A percentile compares a stretch with the other conserved stretches of the same genome.
phyloP scores from a whole-genome alignment of 768 basidiomycete genomes.

The Tulasnella sp. region DNA sequence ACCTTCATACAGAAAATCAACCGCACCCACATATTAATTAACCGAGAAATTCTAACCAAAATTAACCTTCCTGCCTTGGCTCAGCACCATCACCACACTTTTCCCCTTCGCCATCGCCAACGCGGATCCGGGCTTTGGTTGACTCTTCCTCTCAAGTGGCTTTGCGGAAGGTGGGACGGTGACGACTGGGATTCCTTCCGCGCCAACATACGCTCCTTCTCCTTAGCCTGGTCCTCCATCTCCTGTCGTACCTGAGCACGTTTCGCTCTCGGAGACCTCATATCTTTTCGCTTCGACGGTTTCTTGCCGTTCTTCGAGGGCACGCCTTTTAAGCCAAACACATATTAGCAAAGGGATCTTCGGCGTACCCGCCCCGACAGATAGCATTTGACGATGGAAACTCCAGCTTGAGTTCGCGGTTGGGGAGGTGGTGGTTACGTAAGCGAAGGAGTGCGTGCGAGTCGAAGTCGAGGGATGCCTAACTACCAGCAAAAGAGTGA shows the following conservation, averaged over 20 bases:
- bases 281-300: background rate
- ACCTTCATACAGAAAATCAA: no score
- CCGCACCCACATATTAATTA: background rate
- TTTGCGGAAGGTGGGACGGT: background rate
- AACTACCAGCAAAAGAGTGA: slow-evolving; percentile 60
- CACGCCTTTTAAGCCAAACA: background rate
- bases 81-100: slow-evolving; percentile 61
- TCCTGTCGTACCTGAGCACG: slow-evolving; percentile 26
- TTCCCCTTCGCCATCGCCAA: slow-evolving; percentile 70
- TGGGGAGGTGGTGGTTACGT: slow-evolving; percentile 75
- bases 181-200: background rate
- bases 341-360: background rate
- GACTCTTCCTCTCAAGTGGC: slow-evolving; percentile 36
- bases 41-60: slow-evolving; percentile 34
- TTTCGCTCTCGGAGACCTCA: background rate
- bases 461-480: slow-evolving; percentile 85
- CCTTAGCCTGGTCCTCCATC: slow-evolving; percentile 12
- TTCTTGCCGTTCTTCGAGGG: background rate
- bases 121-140: slow-evolving; percentile 70
- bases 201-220: slow-evolving; percentile 11
- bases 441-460: slow-evolving; percentile 76
- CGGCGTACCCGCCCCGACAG: slow-evolving; percentile 55
- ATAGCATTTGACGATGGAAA: slow-evolving; percentile 83
- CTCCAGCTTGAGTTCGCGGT: slow-evolving; percentile 77
- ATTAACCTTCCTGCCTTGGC: slow-evolving; percentile 62